A percentile compares a stretch with the other conserved stretches of the same genome.
These are phyloP conservation scores for Naegleria fowleri DNA, from an alignment of 208 protist species.

Conservation along the genomic window DNA sequence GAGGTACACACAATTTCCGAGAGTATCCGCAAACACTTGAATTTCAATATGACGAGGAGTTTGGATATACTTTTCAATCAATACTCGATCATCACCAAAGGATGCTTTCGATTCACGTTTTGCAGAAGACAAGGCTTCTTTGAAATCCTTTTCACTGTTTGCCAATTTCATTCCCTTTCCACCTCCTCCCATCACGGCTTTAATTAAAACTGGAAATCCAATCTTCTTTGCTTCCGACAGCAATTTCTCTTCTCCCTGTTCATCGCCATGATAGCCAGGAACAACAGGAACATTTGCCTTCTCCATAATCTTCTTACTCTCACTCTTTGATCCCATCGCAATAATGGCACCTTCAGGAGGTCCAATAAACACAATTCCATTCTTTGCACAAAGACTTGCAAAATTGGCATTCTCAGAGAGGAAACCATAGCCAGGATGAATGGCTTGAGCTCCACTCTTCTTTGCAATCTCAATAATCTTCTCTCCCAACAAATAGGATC, in stretches of 20 bases:
- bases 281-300: constrained; percentile 77
- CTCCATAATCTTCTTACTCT: constrained; percentile 78
- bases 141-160: constrained; percentile 48
- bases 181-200: constrained; percentile 75
- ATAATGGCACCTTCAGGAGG: constrained; percentile 77
- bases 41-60: constrained; percentile 80
- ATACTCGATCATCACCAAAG: constrained; percentile 82
- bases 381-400: constrained; percentile 59
- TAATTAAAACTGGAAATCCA: constrained; percentile 92
- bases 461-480: constrained; percentile 82
- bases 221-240: constrained; percentile 57
- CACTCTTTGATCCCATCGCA: constrained; percentile 85
- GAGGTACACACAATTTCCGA: constrained; percentile 79
- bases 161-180: constrained; percentile 79
- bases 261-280: constrained; percentile 73
- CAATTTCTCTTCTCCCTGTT: constrained; percentile 55
- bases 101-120: constrained; percentile 72
- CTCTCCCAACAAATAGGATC: constrained; percentile 81
- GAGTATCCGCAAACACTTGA: constrained; percentile 84
- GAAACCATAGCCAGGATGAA: constrained; percentile 96
- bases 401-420: constrained; percentile 90
- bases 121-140: constrained; percentile 53
- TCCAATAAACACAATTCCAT: constrained; percentile 84
- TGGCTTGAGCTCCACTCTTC: constrained; percentile 69
- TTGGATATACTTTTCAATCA: constrained; percentile 85